phyloP scores from a whole-genome alignment of 345 rosid genomes.

The Erysimum cheiranthoides region DNA sequence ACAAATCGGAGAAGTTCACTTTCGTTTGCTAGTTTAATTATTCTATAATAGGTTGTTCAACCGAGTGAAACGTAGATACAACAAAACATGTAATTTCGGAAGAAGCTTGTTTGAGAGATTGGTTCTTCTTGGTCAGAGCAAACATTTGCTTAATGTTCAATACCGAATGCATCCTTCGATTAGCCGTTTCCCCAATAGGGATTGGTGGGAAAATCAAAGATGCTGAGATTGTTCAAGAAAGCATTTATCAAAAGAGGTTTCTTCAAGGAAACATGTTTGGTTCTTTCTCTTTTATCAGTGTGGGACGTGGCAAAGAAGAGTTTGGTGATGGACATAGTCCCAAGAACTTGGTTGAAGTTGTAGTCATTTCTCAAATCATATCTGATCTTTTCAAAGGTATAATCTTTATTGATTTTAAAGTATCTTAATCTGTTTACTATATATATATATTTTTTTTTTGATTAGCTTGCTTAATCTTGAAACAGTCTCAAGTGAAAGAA shows the following conservation, averaged over 20 bases:
- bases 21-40: not conserved
- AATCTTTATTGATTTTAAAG: too few species aligned
- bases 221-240: slow-evolving; percentile 44
- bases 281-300: slow-evolving; percentile 51
- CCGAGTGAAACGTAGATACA: not conserved
- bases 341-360: not conserved
- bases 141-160: slow-evolving; percentile 59
- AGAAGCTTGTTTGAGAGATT: slow-evolving; percentile 77
- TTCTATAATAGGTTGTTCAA: not conserved
- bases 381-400: slow-evolving; percentile 44
- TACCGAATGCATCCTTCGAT: slow-evolving; percentile 81
- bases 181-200: slow-evolving; percentile 55
- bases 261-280: slow-evolving; percentile 50
- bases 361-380: slow-evolving; percentile 11
- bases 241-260: slow-evolving; percentile 34
- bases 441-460: not conserved
- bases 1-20: not conserved
- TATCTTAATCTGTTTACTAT: too few species aligned
- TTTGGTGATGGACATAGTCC: slow-evolving; percentile 7
- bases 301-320: slow-evolving; percentile 20
- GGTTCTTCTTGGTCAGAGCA: slow-evolving; percentile 50
- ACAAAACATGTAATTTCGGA: slow-evolving; percentile 44
- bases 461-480: not conserved
- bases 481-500: slow-evolving; percentile 30
- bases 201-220: slow-evolving; percentile 45